Evolutionary conservation across 2,329 filamentous ascomycete species (phyloP).

Genomic region (Fusarium armeniacum): DNA sequence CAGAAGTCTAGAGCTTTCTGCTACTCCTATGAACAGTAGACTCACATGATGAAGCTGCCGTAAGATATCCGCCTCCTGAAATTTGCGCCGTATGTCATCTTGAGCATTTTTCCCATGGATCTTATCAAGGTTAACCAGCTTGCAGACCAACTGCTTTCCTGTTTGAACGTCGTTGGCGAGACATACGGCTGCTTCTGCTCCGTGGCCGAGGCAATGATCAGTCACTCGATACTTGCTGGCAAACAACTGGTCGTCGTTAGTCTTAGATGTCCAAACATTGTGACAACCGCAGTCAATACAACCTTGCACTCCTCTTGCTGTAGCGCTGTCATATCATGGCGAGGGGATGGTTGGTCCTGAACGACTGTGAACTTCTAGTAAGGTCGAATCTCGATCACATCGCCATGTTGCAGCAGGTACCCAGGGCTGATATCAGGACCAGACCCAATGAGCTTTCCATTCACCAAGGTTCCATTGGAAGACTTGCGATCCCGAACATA

Average conservation of each 20-base stretch:
- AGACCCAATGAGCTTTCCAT: slow-evolving; percentile 61
- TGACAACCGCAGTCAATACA: neutral
- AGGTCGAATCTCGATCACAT: slow-evolving; percentile 61
- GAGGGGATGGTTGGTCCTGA: slow-evolving; percentile 49
- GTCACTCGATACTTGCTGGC: slow-evolving; percentile 54
- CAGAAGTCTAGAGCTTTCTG: neutral
- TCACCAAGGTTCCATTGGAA: slow-evolving; percentile 67
- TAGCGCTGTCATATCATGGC: slow-evolving; percentile 48
- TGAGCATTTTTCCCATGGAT: slow-evolving; percentile 47
- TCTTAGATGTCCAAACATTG: neutral
- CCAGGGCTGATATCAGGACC: slow-evolving; percentile 57
- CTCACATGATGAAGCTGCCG: slow-evolving; percentile 68
- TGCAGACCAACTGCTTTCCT: slow-evolving; percentile 76
- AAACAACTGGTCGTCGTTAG: slow-evolving; percentile 51
- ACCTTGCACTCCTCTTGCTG: slow-evolving; percentile 55
- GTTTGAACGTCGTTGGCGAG: slow-evolving; percentile 63
- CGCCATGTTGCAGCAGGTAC: slow-evolving; percentile 65
- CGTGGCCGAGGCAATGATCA: slow-evolving; percentile 55
- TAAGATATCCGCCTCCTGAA: slow-evolving; percentile 67
- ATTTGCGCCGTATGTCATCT: slow-evolving; percentile 55
- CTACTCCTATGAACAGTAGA: neutral
- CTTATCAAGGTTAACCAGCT: slow-evolving; percentile 68
- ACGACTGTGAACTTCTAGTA: slow-evolving; percentile 56
- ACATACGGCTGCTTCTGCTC: slow-evolving; percentile 56
- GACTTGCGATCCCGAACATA: slow-evolving; percentile 71